phyloP scores from a whole-genome alignment of 805 yeast genomes.

The Debaryomyces hansenii region DNA sequence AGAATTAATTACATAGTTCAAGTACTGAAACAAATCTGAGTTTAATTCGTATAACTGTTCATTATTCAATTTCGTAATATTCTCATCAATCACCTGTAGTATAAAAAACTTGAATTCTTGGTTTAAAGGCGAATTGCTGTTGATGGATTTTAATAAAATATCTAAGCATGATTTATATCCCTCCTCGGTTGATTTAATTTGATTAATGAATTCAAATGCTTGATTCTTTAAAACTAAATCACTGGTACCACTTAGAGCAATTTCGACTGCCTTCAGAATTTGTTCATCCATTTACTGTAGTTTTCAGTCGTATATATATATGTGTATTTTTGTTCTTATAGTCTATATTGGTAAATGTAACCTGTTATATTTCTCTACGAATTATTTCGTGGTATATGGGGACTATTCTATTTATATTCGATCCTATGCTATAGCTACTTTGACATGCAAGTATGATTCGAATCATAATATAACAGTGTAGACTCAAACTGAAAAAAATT shows the following conservation, averaged over 20 bases:
- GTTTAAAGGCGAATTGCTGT: constrained; percentile 26
- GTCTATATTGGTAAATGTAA: background rate
- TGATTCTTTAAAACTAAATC: constrained; percentile 59
- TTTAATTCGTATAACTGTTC: constrained; percentile 50
- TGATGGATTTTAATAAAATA: constrained; percentile 31
- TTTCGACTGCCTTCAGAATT: constrained; percentile 83
- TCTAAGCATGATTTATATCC: constrained; percentile 58
- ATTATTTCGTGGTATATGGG: too few species aligned
- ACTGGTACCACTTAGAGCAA: constrained; percentile 72
- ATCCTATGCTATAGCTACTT: background rate
- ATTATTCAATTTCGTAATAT: constrained; percentile 43
- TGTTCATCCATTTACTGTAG: constrained; percentile 46
- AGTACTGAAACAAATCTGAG: constrained; percentile 46
- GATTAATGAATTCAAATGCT: constrained; percentile 53
- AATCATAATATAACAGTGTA: too few species aligned
- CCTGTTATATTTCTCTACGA: background rate
- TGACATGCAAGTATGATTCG: too few species aligned
- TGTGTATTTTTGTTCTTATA: background rate
- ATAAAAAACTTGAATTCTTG: constrained; percentile 65
- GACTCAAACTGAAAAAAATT: background rate
- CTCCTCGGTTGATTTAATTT: constrained; percentile 52
- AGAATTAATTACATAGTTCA: constrained; percentile 22
- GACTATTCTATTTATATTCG: background rate
- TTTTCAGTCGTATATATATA: background rate
- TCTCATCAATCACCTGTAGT: constrained; percentile 66